Conservation (phyloP, 345 rosid species). For the Bruguiera parviflora region DNA sequence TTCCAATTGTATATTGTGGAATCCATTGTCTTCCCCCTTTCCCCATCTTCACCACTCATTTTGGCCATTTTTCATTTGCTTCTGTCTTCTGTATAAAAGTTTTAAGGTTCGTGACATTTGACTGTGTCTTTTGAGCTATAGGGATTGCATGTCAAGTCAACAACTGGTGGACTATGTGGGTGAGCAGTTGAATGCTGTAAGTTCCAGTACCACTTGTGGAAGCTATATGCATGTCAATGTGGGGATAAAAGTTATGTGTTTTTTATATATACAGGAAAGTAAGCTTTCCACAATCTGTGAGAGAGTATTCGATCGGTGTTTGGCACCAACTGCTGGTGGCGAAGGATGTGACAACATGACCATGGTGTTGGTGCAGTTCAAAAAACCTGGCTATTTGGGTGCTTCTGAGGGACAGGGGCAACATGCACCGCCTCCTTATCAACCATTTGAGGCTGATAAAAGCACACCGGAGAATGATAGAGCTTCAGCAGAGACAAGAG, state of each 20-base stretch:
- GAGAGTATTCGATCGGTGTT: constrained; percentile 69
- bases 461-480: constrained; percentile 4
- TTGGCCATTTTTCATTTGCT: too few relatives aligned
- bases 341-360: constrained; percentile 99
- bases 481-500: constrained; percentile 1
- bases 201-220: not conserved
- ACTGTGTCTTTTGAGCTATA: constrained; percentile 12
- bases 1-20: too few relatives aligned
- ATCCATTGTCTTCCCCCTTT: too few relatives aligned
- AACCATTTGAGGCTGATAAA: constrained; percentile 1
- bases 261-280: constrained; percentile 54
- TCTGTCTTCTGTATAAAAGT: not conserved
- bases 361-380: constrained; percentile 91
- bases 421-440: constrained; percentile 10
- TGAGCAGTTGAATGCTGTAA: constrained; percentile 19
- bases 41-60: not conserved
- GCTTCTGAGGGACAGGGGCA: constrained; percentile 27
- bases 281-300: constrained; percentile 81
- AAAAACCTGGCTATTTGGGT: constrained; percentile 42
- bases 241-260: not conserved
- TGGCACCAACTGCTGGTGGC: constrained; percentile 75
- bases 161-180: constrained; percentile 69
- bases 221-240: not conserved
- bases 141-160: constrained; percentile 99
- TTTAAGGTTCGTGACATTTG: not conserved